These are phyloP conservation scores for Pythium monospermum DNA, from an alignment of 352 stramenopile species.

Conservation along the genomic window DNA sequence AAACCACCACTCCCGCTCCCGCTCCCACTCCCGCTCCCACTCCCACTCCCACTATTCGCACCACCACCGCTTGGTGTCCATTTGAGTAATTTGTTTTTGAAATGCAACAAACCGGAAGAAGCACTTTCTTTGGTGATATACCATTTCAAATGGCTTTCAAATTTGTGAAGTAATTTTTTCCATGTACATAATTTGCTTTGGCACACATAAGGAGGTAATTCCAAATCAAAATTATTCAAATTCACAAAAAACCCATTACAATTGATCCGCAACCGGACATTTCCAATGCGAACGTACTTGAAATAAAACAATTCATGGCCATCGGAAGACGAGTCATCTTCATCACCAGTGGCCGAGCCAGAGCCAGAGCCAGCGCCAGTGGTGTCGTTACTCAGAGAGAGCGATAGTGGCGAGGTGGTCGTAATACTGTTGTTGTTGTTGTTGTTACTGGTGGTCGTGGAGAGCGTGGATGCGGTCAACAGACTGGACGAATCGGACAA, in stretches of 20 bases:
- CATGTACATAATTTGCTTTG: constrained; percentile 79
- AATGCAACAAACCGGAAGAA: constrained; percentile 76
- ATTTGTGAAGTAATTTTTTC: constrained; percentile 79
- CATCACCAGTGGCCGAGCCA: constrained; percentile 25
- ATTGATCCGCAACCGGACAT: constrained; percentile 74
- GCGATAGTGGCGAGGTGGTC: constrained; percentile 1
- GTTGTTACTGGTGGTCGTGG: background rate
- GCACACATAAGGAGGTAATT: constrained; percentile 72
- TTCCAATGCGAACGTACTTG: constrained; percentile 79
- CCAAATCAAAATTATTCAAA: constrained; percentile 72
- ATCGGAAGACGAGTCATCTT: constrained; percentile 46
- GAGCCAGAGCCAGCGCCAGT: background rate
- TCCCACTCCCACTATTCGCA: background rate
- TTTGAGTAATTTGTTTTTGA: constrained; percentile 84
- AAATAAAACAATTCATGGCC: constrained; percentile 81
- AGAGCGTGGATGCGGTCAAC: constrained; percentile 1
- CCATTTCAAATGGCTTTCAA: constrained; percentile 81
- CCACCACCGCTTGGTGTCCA: constrained; percentile 67
- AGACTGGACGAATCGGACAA: constrained; percentile 14
- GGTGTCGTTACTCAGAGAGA: background rate
- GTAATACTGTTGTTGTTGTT: background rate
- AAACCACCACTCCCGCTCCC: too few relatives aligned
- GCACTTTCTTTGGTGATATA: constrained; percentile 77
- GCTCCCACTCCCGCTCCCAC: too few relatives aligned
- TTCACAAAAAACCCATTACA: constrained; percentile 87